phyloP scores from a whole-genome alignment of 2,329 filamentous ascomycete species.

The Blumeria graminis region DNA sequence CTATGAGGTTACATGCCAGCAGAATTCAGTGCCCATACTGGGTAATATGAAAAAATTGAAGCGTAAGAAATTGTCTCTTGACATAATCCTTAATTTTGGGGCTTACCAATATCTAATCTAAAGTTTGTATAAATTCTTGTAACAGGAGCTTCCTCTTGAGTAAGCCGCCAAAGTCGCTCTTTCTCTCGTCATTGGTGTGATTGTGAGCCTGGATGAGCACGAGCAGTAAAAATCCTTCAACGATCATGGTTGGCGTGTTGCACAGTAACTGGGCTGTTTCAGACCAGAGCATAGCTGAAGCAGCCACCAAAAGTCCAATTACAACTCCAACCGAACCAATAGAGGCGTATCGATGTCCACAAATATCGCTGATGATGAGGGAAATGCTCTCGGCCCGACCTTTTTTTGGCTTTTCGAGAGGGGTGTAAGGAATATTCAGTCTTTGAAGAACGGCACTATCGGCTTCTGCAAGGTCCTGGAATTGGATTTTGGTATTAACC shows the following conservation, averaged over 20 bases:
- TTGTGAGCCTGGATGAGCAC: slow-evolving; percentile 4
- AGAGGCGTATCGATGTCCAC: background rate
- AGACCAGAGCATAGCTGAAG: slow-evolving; percentile 2
- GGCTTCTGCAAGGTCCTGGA: slow-evolving; percentile 7
- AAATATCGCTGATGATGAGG: background rate
- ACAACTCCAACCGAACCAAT: background rate
- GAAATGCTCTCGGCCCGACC: background rate
- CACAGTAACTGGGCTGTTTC: slow-evolving; percentile 4
- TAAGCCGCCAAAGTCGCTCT: background rate
- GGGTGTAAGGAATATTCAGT: background rate
- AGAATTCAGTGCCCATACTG: too few species aligned
- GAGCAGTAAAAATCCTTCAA: slow-evolving; percentile 4
- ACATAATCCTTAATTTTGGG: background rate
- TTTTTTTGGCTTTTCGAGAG: background rate
- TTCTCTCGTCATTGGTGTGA: slow-evolving; percentile 1
- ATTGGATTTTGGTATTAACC: slow-evolving; percentile 8
- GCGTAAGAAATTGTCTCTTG: too few species aligned
- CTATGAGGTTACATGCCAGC: too few species aligned
- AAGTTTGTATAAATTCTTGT: background rate
- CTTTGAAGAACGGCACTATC: slow-evolving; percentile 7
- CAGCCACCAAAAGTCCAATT: slow-evolving; percentile 1
- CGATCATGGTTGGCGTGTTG: slow-evolving; percentile 5
- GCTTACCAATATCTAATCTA: background rate
- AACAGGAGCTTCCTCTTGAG: background rate
- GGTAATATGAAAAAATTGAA: too few species aligned